These are phyloP conservation scores for Cystobasidium pallidum DNA, from an alignment of 1,284 basidiomycete genomes.

Conservation along the genomic window DNA sequence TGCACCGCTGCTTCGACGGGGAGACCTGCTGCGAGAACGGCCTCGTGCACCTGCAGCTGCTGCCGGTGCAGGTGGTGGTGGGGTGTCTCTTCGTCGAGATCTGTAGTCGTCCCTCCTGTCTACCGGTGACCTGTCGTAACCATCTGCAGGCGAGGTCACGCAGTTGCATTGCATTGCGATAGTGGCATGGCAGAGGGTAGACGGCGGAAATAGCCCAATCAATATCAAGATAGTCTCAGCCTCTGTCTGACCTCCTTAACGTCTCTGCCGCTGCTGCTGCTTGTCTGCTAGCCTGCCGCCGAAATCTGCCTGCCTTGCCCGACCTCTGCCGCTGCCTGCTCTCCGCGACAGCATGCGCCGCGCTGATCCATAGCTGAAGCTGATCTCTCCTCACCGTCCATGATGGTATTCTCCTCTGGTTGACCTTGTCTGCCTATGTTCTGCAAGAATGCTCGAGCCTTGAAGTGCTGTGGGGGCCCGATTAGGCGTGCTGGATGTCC, in stretches of 20 bases:
- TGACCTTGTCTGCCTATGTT: not conserved
- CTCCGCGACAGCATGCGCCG: not conserved
- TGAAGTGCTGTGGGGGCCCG: not conserved
- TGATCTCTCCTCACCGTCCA: constrained; percentile 24
- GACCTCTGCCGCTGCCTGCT: constrained; percentile 9
- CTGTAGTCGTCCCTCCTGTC: constrained; percentile 41
- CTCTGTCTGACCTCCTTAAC: constrained; percentile 3
- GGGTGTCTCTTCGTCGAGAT: constrained; percentile 35
- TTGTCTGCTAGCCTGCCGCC: constrained; percentile 2
- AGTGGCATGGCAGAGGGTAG: not conserved
- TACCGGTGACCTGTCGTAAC: constrained; percentile 41
- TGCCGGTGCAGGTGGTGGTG: constrained; percentile 11
- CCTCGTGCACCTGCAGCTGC: constrained; percentile 14
- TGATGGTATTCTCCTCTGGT: not conserved
- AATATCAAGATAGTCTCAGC: constrained; percentile 41
- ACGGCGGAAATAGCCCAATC: constrained; percentile 12
- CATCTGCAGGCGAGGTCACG: constrained; percentile 21
- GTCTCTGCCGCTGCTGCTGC: constrained; percentile 13
- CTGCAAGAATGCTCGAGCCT: not conserved
- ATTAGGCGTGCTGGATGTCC: constrained; percentile 7
- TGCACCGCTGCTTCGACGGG: constrained; percentile 2
- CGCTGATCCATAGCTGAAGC: constrained; percentile 3
- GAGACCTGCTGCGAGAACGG: constrained; percentile 30
- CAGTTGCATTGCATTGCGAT: not conserved
- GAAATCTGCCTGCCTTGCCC: too few species aligned